Conservation (phyloP, 352 stramenopile genomes). For the Pythium periplocum region DNA sequence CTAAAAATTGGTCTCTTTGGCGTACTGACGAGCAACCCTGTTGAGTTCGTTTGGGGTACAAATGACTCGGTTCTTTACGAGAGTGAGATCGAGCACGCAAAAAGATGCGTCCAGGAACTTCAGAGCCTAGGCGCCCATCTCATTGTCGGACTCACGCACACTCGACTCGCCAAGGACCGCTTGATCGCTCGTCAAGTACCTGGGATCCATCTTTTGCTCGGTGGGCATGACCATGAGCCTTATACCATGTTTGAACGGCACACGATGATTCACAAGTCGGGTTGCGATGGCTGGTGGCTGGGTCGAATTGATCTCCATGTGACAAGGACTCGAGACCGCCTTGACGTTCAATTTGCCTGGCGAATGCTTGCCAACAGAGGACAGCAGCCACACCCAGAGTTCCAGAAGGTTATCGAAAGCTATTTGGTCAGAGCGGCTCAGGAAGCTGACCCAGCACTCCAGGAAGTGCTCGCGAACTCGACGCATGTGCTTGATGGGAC, state of each 20-base stretch:
- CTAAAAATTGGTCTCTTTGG: constrained; percentile 50
- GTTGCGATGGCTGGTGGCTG: constrained; percentile 81
- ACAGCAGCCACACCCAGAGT: constrained; percentile 37
- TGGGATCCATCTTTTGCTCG: constrained; percentile 77
- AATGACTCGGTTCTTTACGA: constrained; percentile 34
- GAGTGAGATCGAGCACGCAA: constrained; percentile 34
- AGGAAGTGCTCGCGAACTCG: constrained; percentile 19
- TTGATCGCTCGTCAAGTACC: constrained; percentile 42
- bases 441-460: constrained; percentile 31
- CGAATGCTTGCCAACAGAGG: constrained; percentile 62
- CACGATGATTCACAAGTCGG: constrained; percentile 84
- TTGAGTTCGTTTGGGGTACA: constrained; percentile 23
- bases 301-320: constrained; percentile 45
- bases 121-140: constrained; percentile 40
- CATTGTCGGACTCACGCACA: constrained; percentile 79
- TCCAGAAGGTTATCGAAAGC: constrained; percentile 34
- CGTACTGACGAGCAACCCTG: constrained; percentile 46
- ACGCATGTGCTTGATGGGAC: constrained; percentile 54
- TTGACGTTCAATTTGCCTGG: constrained; percentile 22
- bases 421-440: constrained; percentile 61
- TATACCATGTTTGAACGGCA: constrained; percentile 46
- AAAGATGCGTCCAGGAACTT: constrained; percentile 48
- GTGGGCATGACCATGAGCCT: constrained; percentile 87
- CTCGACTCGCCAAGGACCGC: constrained; percentile 64
- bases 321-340: background rate